phyloP scores from a whole-genome alignment of 371 early-diverging fungal genomes.

The Syncephalis plumigaleata region DNA sequence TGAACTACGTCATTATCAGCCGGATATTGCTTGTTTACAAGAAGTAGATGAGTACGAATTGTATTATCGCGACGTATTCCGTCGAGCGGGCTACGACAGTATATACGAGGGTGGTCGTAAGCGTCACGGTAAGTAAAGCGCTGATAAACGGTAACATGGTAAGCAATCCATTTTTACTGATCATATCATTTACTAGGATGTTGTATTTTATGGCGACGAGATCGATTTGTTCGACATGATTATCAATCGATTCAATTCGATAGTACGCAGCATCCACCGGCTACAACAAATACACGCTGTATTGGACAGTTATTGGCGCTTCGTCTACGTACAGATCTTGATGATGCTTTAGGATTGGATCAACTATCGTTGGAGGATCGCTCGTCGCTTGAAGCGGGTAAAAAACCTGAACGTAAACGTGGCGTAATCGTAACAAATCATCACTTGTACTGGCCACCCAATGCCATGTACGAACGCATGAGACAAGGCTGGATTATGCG shows the following conservation, averaged over 20 bases:
- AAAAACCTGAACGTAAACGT: not conserved
- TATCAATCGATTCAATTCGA: no score
- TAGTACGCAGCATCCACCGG: no score
- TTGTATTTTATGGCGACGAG: not conserved
- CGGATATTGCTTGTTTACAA: slow-evolving; percentile 2
- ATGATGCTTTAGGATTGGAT: no score
- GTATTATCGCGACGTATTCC: not conserved
- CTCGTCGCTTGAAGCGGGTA: no score
- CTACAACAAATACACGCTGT: no score
- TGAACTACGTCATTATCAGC: not conserved
- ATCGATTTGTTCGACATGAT: no score
- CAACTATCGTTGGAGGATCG: no score
- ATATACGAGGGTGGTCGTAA: not conserved
- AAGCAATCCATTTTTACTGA: not conserved
- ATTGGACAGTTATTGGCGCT: no score
- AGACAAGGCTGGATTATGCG: not conserved
- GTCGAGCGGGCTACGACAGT: not conserved
- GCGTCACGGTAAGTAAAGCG: not conserved
- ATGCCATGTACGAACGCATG: not conserved
- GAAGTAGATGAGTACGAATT: not conserved
- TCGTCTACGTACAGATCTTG: no score
- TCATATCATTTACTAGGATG: slow-evolving; percentile 3
- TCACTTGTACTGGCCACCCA: slow-evolving; percentile 2
- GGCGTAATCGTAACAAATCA: not conserved
- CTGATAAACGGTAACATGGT: no score